Evolutionary conservation across 1,284 basidiomycete genomes (phyloP).

Genomic region (Kwoniella shivajii): DNA sequence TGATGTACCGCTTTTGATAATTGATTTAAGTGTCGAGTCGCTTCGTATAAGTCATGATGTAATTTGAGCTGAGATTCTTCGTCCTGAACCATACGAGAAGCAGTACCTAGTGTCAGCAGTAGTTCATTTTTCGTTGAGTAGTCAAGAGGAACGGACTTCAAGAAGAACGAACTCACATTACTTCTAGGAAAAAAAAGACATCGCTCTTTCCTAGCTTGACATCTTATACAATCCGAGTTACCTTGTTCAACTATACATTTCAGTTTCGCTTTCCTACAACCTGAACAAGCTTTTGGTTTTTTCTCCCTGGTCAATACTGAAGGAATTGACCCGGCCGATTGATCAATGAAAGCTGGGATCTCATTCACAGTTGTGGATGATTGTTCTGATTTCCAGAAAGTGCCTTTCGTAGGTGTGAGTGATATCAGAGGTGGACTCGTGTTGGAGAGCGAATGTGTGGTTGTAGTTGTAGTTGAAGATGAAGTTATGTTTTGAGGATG

Average conservation of each 20-base stretch:
- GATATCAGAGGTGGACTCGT: neutral
- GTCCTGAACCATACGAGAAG: conserved; percentile 31
- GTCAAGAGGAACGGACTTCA: neutral
- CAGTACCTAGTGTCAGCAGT: neutral
- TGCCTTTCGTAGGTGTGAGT: neutral
- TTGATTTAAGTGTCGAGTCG: conserved; percentile 33
- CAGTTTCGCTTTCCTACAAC: conserved; percentile 47
- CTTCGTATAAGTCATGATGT: conserved; percentile 35
- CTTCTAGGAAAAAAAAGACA: conserved; percentile 45
- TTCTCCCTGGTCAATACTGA: conserved; percentile 34
- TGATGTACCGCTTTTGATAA: conserved; percentile 41
- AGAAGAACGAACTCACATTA: conserved; percentile 33
- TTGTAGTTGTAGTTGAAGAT: neutral
- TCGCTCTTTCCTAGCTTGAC: conserved; percentile 39
- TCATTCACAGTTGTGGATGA: neutral
- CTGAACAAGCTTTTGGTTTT: conserved; percentile 47
- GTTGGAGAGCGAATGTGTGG: neutral
- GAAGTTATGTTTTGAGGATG: neutral
- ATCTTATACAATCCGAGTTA: conserved; percentile 45
- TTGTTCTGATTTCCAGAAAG: neutral
- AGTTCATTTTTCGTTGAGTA: neutral
- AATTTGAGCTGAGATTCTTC: conserved; percentile 49
- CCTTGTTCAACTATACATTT: conserved; percentile 47
- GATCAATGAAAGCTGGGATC: neutral
- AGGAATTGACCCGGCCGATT: neutral